Evolutionary conservation across 2,329 filamentous ascomycete species (phyloP).

Genomic region (Scorias spongiosa): DNA sequence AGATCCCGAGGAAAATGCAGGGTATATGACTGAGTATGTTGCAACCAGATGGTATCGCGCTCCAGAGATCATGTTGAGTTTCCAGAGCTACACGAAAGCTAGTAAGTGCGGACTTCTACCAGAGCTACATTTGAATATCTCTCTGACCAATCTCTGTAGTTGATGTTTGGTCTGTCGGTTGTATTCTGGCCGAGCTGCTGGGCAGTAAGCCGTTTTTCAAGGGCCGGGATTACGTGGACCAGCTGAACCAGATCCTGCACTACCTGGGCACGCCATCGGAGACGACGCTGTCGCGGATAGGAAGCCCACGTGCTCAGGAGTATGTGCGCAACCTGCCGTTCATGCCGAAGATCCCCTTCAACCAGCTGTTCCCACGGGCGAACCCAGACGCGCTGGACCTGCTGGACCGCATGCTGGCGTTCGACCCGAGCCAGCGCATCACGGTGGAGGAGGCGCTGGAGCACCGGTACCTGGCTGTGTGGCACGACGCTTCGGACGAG

Average conservation of each 20-base stretch:
- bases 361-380: constrained; percentile 75
- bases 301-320: constrained; percentile 88
- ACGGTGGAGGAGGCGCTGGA: constrained; percentile 89
- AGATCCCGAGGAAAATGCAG: constrained; percentile 94
- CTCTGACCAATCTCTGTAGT: constrained; percentile 37
- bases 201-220: constrained; percentile 98
- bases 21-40: constrained; percentile 99
- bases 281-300: constrained; percentile 83
- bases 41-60: constrained; percentile 97
- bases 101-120: constrained; percentile 48
- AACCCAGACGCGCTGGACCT: constrained; percentile 94
- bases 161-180: constrained; percentile 98
- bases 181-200: constrained; percentile 89
- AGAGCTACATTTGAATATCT: no score
- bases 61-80: constrained; percentile 98
- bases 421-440: constrained; percentile 86
- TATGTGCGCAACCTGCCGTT: constrained; percentile 69
- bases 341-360: constrained; percentile 65
- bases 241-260: constrained; percentile 97
- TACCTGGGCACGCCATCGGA: constrained; percentile 95
- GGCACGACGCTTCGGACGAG: constrained; percentile 96
- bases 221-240: constrained; percentile 96
- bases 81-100: constrained; percentile 99
- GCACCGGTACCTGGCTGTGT: constrained; percentile 92
- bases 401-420: constrained; percentile 91